These are phyloP conservation scores for Leucosporidium creatinivorum DNA, from an alignment of 768 basidiomycete species.

Conservation along the genomic window DNA sequence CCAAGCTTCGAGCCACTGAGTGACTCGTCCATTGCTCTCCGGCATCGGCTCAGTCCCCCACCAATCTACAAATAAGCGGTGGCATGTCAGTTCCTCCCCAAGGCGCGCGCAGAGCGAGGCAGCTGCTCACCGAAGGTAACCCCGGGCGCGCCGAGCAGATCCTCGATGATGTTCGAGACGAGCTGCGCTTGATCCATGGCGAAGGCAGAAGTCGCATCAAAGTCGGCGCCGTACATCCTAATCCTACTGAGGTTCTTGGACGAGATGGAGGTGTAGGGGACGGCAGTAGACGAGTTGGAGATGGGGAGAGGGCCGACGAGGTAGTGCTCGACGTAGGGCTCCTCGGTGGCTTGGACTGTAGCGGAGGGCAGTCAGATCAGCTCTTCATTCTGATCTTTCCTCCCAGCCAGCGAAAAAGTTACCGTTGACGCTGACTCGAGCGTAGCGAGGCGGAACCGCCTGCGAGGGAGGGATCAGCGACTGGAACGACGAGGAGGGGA, in stretches of 20 bases:
- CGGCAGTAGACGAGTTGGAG: no score
- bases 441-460: slow-evolving; percentile 22
- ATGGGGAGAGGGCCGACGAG: slow-evolving; percentile 35
- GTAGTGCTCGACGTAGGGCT: slow-evolving; percentile 33
- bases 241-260: slow-evolving; percentile 12
- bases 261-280: slow-evolving; percentile 1
- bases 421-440: slow-evolving; percentile 20
- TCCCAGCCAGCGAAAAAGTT: slow-evolving; percentile 26
- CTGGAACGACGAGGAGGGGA: background rate
- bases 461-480: background rate
- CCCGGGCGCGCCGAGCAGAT: no score
- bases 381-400: no score
- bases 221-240: no score
- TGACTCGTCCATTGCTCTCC: slow-evolving; percentile 35
- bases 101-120: no score
- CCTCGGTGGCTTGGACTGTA: slow-evolving; percentile 16
- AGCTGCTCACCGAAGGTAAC: no score
- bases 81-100: no score
- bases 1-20: slow-evolving; percentile 33
- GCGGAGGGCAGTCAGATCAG: slow-evolving; percentile 4
- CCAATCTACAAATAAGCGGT: background rate
- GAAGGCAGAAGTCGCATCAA: no score
- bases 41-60: slow-evolving; percentile 40
- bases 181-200: no score
- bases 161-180: no score